Evolutionary conservation across 2,329 filamentous ascomycete species (phyloP), one percentile per base, ranked within the genome.

Genomic region (Pseudogymnoascus sp.): DNA sequence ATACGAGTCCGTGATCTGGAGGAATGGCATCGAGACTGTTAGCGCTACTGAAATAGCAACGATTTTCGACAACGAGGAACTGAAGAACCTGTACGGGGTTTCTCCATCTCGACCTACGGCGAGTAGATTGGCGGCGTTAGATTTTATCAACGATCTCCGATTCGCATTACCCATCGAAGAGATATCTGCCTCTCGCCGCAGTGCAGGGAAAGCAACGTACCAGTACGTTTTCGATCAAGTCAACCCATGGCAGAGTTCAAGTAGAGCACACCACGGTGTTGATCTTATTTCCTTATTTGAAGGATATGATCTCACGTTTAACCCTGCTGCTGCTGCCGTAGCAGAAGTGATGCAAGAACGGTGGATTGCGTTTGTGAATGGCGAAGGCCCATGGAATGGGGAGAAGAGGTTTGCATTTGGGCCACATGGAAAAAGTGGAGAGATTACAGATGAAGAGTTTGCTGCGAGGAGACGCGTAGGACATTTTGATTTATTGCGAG

Each of bases 231-330:
- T 81, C 1, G 79, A 81, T 41, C 76, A 81, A 62, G 60, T 72
- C 0, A 81, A 81, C 37, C 79, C 79, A 4, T 81, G 77, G 77
- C 79, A 81, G 61, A 62, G 74, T 0, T 80, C 79, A 0, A 77
- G 75, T 7, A 73, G 79, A 0, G 72, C 79, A 1, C 79, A 81
- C 41, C 79, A 81, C 64, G 79, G 77, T 0, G 76, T 81, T 1
- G 79, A 81, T 66, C 69, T 81, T 3, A 64, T 81, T 1, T 75
- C 79, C 7, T 67, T 81, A 0, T 81, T 81, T 25, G 77, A 73
- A 0, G 75, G 75, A 0, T 67, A 79, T 3, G 76, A 79, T 62
- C 63, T 79, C 0, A 71, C 71, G 0, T 75, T 75, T 21, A 74
- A 75, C 1, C 71, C 70, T 0, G 68, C 71, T 1, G 77, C 78